Evolutionary conservation across 805 yeast species (phyloP), one percentile per base, ranked within the genome.

Genomic region (Jamesozyma rosinii): DNA sequence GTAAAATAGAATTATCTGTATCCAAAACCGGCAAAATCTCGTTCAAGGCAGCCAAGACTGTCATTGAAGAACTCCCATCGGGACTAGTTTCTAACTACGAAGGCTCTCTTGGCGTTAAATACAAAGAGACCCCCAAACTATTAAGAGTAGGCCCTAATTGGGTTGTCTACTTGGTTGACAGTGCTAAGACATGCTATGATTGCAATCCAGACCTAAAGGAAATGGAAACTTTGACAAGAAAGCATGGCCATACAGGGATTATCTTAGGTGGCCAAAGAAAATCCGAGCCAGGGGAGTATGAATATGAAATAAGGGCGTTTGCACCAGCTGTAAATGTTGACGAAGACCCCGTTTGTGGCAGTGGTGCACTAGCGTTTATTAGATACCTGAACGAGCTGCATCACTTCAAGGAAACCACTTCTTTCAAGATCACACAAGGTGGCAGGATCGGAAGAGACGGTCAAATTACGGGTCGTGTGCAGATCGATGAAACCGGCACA

Each of bases 301-400:
- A 59, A 36, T 63, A 57, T 44, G 73, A 68, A 48, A 65, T 70
- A 43, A 63, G 79, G 49, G 72, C 74, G 11, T 70, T 74, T 52
- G 68, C 69, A 2, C 69, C 72, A 1, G 40, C 26, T 4, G 49
- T 44, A 2, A 67, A 65, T 14, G 58, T 66, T 1, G 38, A 47
- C n/a, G 79, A 75, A 46, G 79, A 74, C 52, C 78, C 78, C 1
- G 79, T 71, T 8, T 74, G 79, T 54, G 79, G 79, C 2, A 65
- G 72, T 46, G 79, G 79, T n/a, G 62, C 68, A 2, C 59, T 59
- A 13, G 61, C 69, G 0, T 52, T 63, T 29, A 57, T 55, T 14
- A 54, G 59, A 27, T 50, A 57, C 20, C 38, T 66, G 35, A 57
- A 65, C 36, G 55, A 54, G 2, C 27, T 47, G 2, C 42, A 57